Conservation (phyloP, 2,329 filamentous ascomycete genomes). For the Colletotrichum sp. region DNA sequence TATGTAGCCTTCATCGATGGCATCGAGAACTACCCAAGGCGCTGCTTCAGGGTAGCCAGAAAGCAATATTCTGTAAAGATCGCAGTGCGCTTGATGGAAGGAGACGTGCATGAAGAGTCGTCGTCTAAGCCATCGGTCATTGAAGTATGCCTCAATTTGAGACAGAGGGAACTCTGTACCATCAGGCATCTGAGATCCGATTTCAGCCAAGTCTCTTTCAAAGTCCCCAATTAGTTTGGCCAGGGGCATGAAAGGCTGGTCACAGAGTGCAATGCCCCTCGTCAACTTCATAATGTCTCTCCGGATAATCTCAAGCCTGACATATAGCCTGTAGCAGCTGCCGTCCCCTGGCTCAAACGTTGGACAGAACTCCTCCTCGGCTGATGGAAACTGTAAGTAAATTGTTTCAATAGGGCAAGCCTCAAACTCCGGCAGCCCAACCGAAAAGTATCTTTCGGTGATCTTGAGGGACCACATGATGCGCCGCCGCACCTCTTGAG, state of each 20-base stretch:
- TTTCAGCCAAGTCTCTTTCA: constrained; percentile 17
- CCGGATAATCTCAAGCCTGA: constrained; percentile 26
- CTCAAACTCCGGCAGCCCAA: constrained; percentile 44
- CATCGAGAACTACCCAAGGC: constrained; percentile 31
- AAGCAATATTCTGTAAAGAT: constrained; percentile 47
- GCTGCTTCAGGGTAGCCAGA: constrained; percentile 44
- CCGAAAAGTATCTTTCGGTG: constrained; percentile 43
- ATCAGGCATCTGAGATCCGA: constrained; percentile 20
- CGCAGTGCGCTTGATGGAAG: constrained; percentile 47
- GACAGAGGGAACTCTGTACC: constrained; percentile 16
- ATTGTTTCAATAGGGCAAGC: constrained; percentile 42
- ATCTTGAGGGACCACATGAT: constrained; percentile 45
- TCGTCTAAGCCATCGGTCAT: constrained; percentile 22
- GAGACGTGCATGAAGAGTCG: constrained; percentile 36
- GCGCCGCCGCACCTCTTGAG: constrained; percentile 41
- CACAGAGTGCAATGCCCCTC: constrained; percentile 22
- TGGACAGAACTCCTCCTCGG: constrained; percentile 43
- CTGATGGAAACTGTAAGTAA: constrained; percentile 44
- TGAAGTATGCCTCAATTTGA: constrained; percentile 6
- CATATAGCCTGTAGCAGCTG: constrained; percentile 22
- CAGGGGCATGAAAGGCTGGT: constrained; percentile 23
- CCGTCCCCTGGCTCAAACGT: constrained; percentile 9
- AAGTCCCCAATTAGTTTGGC: constrained; percentile 23
- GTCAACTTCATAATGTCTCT: constrained; percentile 27
- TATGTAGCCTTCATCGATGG: constrained; percentile 29